Conservation (phyloP, 805 yeast genomes). For the Clavispora asparagi region DNA sequence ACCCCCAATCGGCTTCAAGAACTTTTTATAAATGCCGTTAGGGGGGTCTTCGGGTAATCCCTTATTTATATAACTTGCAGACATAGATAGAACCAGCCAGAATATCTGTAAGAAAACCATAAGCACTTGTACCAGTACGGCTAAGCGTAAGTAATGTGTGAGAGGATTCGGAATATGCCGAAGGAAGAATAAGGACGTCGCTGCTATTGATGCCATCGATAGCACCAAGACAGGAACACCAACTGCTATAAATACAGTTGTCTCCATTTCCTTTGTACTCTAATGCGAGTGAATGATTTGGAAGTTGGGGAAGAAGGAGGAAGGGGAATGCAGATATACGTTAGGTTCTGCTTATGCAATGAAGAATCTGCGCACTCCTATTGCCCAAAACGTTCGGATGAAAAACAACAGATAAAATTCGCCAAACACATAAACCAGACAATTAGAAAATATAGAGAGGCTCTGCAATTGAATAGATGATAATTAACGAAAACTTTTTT, state of each 20-base stretch:
- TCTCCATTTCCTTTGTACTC: background rate
- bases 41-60: background rate
- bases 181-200: background rate
- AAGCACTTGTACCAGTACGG: background rate
- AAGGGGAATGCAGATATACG: too few species aligned
- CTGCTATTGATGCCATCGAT: background rate
- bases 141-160: background rate
- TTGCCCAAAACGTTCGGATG: background rate
- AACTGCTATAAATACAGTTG: background rate
- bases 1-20: constrained; percentile 5
- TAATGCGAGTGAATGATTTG: too few species aligned
- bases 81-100: background rate
- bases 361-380: background rate
- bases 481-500: too few species aligned
- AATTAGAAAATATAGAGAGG: background rate
- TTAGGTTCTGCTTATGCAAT: background rate
- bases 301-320: background rate
- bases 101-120: background rate
- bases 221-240: background rate
- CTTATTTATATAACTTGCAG: background rate
- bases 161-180: background rate
- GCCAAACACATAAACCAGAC: background rate
- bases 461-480: too few species aligned
- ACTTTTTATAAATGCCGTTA: background rate
- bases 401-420: background rate